Evolutionary conservation across 176 grass and related monocot genomes (phyloP).

Genomic region (Cymbopogon citratus): DNA sequence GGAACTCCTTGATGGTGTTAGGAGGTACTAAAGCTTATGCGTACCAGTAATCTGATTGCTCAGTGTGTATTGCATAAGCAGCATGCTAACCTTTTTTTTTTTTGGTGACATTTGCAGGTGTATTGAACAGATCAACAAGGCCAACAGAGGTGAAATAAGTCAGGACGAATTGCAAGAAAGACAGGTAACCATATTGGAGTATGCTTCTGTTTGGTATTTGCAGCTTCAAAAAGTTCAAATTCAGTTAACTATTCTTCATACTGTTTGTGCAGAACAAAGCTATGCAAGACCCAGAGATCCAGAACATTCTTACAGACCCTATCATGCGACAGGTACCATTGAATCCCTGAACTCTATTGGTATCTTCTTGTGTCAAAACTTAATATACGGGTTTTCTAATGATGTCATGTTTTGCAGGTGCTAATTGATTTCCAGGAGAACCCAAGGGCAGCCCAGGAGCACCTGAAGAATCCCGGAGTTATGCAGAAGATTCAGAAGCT

Average conservation of each 20-base stretch:
- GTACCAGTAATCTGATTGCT: not conserved
- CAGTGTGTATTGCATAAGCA: not conserved
- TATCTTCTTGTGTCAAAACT: not conserved
- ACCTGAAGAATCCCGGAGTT: slow-evolving; percentile 82
- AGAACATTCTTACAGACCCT: slow-evolving; percentile 84
- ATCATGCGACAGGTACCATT: slow-evolving; percentile 85
- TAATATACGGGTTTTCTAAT: not conserved
- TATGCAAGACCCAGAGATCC: slow-evolving; percentile 97
- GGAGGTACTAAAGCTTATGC: slow-evolving; percentile 43
- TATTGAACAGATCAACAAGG: slow-evolving; percentile 88
- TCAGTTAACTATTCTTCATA: slow-evolving; percentile 1
- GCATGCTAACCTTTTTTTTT: not conserved
- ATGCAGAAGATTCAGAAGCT: slow-evolving; percentile 97
- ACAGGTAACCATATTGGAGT: slow-evolving; percentile 49
- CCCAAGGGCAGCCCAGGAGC: slow-evolving; percentile 70
- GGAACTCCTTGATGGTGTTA: slow-evolving; percentile 77
- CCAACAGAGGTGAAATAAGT: slow-evolving; percentile 88
- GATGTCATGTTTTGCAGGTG: slow-evolving; percentile 38
- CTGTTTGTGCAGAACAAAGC: slow-evolving; percentile 67
- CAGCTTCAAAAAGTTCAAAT: not conserved
- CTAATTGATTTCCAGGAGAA: slow-evolving; percentile 96
- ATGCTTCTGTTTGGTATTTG: not conserved
- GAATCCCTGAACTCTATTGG: not conserved
- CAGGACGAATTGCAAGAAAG: slow-evolving; percentile 91
- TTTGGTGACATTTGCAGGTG: slow-evolving; percentile 42